phyloP scores from a whole-genome alignment of 2,329 filamentous ascomycete species.

The Trematosphaeria pertusa region DNA sequence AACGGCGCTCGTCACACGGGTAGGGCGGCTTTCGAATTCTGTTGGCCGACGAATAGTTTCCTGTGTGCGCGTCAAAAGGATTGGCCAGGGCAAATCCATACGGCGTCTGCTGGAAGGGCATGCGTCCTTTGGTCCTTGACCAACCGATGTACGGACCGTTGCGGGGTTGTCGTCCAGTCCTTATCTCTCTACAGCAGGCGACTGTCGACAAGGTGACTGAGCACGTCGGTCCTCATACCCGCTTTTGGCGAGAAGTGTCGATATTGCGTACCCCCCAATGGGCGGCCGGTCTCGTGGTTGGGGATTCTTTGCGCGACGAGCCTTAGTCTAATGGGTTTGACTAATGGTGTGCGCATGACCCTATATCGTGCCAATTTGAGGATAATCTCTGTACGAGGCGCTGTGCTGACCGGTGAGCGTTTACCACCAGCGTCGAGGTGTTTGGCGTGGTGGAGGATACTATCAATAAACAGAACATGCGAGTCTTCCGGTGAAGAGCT shows the following conservation, averaged over 20 bases:
- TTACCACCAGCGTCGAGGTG: constrained; percentile 2
- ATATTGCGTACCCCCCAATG: not conserved
- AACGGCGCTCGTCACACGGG: no score
- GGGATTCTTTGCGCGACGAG: constrained; percentile 6
- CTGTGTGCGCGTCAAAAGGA: no score
- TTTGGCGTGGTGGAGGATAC: constrained; percentile 5
- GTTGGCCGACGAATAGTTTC: no score
- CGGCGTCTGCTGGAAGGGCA: no score
- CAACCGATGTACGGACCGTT: no score
- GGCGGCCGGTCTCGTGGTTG: not conserved
- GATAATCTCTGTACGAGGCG: constrained; percentile 15
- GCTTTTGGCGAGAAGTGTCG: no score
- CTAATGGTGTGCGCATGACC: constrained; percentile 28
- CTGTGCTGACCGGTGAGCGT: constrained; percentile 30
- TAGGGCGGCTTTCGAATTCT: no score
- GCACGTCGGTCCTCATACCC: no score
- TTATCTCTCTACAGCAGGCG: not conserved
- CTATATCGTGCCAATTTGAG: constrained; percentile 9
- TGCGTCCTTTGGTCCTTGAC: no score
- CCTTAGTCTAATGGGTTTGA: constrained; percentile 18
- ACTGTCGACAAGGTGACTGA: no score
- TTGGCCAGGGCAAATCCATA: no score
- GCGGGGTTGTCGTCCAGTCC: not conserved
- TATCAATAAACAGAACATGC: constrained; percentile 11
- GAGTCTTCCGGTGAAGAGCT: constrained; percentile 28